Conservation (phyloP, 768 basidiomycete species). For the Cyclocybe cylindracea region DNA sequence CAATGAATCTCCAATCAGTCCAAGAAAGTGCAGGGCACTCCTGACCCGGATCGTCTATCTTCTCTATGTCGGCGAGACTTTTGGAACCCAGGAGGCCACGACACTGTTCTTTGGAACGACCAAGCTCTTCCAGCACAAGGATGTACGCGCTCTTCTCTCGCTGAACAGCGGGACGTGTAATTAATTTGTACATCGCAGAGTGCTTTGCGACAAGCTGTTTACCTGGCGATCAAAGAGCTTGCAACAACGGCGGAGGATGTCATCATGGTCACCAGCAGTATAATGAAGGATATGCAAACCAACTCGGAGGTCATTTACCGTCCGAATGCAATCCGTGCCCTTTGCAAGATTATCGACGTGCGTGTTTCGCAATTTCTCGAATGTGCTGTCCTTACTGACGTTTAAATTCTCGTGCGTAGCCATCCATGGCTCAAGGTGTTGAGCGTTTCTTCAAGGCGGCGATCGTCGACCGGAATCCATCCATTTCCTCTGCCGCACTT, state of each 20-base stretch:
- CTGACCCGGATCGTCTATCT: conserved; percentile 96
- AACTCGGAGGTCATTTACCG: conserved; percentile 98
- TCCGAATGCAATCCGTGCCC: conserved; percentile 94
- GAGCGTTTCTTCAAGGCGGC: conserved; percentile 99
- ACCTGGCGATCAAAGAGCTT: conserved; percentile 97
- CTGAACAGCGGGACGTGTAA: conserved; percentile 2
- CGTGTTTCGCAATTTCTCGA: conserved; percentile 32
- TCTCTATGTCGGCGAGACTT: conserved; percentile 93
- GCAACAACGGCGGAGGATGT: conserved; percentile 96
- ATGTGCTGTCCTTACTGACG: not conserved
- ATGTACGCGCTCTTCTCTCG: conserved; percentile 59
- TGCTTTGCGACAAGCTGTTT: conserved; percentile 96
- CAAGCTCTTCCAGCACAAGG: conserved; percentile 98
- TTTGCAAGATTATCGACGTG: conserved; percentile 97
- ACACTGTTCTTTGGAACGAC: conserved; percentile 98
- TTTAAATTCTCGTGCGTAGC: conserved; percentile 43
- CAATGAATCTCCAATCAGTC: conserved; percentile 99
- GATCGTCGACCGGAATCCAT: conserved; percentile 94
- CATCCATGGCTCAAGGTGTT: conserved; percentile 98
- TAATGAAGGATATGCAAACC: conserved; percentile 99
- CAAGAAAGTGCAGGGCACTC: conserved; percentile 93
- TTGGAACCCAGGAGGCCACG: conserved; percentile 94
- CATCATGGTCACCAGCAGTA: conserved; percentile 98
- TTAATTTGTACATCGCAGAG: conserved; percentile 49
- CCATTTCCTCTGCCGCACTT: conserved; percentile 94